Evolutionary conservation across 208 protist genomes (phyloP).

Genomic region (Strigomonas culicis): DNA sequence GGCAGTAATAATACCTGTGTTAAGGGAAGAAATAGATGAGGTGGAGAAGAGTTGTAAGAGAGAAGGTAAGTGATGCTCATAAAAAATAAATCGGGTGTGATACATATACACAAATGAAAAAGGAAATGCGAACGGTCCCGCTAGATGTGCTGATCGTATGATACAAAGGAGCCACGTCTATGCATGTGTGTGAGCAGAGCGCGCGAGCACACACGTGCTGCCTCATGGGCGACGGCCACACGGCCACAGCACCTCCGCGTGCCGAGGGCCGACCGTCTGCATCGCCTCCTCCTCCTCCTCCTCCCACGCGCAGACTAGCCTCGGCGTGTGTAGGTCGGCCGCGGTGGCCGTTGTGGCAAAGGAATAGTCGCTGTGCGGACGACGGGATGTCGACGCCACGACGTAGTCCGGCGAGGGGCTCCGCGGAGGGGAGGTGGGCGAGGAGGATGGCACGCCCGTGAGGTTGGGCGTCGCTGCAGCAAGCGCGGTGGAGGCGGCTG

Average conservation of each 20-base stretch:
- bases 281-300: neutral
- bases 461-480: neutral
- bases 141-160: too few relatives aligned
- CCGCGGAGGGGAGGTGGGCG: neutral
- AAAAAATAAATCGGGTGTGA: neutral
- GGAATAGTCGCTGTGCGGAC: neutral
- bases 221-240: neutral
- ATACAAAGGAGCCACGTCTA: neutral
- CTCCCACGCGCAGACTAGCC: neutral
- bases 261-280: too few relatives aligned
- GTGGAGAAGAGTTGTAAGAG: neutral
- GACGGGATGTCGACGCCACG: neutral
- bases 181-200: neutral
- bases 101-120: conserved; percentile 7
- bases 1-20: conserved; percentile 8
- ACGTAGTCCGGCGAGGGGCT: neutral
- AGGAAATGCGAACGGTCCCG: too few relatives aligned
- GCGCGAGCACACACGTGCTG: neutral
- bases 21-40: conserved; percentile 10
- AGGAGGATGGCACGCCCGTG: neutral
- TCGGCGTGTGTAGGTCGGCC: neutral
- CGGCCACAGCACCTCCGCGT: neutral
- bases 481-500: too few relatives aligned
- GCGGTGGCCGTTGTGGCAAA: neutral
- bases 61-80: neutral